Conservation (phyloP, 495 filamentous ascomycete genomes). For the Bathelium albidoporum region DNA sequence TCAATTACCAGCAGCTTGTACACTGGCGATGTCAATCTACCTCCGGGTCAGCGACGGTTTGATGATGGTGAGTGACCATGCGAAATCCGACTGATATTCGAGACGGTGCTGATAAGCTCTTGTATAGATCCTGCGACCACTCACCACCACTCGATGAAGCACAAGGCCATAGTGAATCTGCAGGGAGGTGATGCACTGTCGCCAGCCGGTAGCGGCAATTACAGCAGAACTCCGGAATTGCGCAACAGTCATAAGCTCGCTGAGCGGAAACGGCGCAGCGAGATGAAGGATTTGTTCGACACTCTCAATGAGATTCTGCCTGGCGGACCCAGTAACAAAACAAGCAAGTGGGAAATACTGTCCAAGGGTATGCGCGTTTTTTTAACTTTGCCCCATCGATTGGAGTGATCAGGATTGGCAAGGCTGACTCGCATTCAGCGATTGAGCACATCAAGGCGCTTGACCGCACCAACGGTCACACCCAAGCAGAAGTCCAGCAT, state of each 20-base stretch:
- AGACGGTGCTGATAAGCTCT: slow-evolving; percentile 9
- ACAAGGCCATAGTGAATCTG: slow-evolving; percentile 26
- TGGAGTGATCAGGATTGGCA: neutral
- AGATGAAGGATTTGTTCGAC: slow-evolving; percentile 98
- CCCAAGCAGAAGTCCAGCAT: slow-evolving; percentile 10
- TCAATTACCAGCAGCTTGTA: slow-evolving; percentile 34
- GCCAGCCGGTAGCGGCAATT: slow-evolving; percentile 35
- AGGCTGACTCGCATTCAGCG: slow-evolving; percentile 11
- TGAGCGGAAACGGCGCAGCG: slow-evolving; percentile 87
- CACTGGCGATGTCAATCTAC: slow-evolving; percentile 28
- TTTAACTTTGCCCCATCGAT: neutral
- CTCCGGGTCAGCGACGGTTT: slow-evolving; percentile 30
- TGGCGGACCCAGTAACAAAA: slow-evolving; percentile 79
- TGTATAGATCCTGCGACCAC: slow-evolving; percentile 26
- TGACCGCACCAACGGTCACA: slow-evolving; percentile 11
- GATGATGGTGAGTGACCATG: slow-evolving; percentile 25
- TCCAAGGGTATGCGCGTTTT: slow-evolving; percentile 59
- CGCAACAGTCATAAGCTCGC: slow-evolving; percentile 91
- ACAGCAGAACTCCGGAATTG: slow-evolving; percentile 91
- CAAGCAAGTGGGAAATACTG: slow-evolving; percentile 98
- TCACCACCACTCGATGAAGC: slow-evolving; percentile 36
- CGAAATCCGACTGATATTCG: neutral
- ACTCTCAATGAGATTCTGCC: slow-evolving; percentile 71
- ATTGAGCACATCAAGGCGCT: slow-evolving; percentile 21
- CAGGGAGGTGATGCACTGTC: slow-evolving; percentile 22